Evolutionary conservation across 2,329 filamentous ascomycete genomes (phyloP).

Genomic region (Samsoniella hepiali): DNA sequence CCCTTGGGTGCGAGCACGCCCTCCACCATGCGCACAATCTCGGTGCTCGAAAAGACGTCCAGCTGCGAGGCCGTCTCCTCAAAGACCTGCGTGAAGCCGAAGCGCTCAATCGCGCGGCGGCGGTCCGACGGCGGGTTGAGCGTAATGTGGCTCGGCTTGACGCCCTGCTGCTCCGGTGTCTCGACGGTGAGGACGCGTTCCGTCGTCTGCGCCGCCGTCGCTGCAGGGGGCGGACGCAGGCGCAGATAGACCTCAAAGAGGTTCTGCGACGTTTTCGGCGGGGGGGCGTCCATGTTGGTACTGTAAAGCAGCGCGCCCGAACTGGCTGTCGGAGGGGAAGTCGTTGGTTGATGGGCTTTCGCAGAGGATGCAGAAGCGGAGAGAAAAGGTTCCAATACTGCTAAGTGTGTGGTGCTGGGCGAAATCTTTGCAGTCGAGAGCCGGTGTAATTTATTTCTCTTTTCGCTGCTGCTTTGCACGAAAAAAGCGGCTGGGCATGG

Average conservation of each 20-base stretch:
- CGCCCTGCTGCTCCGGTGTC: conserved; percentile 40
- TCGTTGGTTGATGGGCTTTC: background rate
- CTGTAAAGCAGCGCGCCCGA: background rate
- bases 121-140: conserved; percentile 80
- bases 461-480: background rate
- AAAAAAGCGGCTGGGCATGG: background rate
- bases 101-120: conserved; percentile 85
- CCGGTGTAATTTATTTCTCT: background rate
- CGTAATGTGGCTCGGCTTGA: conserved; percentile 65
- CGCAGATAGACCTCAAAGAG: conserved; percentile 92
- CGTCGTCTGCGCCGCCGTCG: conserved; percentile 32
- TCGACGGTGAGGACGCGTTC: conserved; percentile 83
- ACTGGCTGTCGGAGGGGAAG: background rate
- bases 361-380: background rate
- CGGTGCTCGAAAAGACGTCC: conserved; percentile 79
- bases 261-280: conserved; percentile 41
- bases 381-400: background rate
- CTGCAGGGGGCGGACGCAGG: conserved; percentile 63
- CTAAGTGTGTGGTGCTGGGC: background rate
- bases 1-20: conserved; percentile 72
- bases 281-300: conserved; percentile 36
- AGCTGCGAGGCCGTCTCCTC: conserved; percentile 81
- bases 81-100: conserved; percentile 91
- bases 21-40: conserved; percentile 71
- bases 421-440: background rate